Conservation (phyloP, 1,284 basidiomycete species). For the Cutaneotrichosporon daszewskae region DNA sequence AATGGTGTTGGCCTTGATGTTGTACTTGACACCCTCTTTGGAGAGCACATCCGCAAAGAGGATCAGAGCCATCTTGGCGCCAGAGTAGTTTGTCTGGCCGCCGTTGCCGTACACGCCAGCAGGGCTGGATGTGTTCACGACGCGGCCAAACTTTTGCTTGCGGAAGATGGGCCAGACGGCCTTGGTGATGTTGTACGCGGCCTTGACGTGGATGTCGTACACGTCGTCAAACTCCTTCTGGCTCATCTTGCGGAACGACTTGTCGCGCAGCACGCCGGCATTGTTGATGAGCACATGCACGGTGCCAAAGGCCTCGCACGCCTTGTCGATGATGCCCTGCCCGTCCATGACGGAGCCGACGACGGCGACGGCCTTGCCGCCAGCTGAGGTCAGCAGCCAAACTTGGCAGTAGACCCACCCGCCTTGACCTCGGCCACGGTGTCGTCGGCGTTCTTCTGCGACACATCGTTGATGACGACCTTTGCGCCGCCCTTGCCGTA, state of each 20-base stretch:
- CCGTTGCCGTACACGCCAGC: constrained; percentile 68
- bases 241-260: constrained; percentile 81
- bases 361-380: constrained; percentile 80
- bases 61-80: constrained; percentile 68
- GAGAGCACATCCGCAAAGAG: constrained; percentile 89
- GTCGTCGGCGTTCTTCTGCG: constrained; percentile 77
- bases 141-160: constrained; percentile 85
- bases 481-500: constrained; percentile 88
- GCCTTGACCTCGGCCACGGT: constrained; percentile 84
- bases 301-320: constrained; percentile 77
- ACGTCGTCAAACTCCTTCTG: constrained; percentile 82
- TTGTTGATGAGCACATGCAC: constrained; percentile 90
- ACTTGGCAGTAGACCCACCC: constrained; percentile 53
- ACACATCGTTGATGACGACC: constrained; percentile 94
- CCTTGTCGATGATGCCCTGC: constrained; percentile 71
- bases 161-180: constrained; percentile 96
- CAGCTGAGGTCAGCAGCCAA: constrained; percentile 52
- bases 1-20: constrained; percentile 80
- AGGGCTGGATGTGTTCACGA: constrained; percentile 80
- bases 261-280: constrained; percentile 85
- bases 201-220: constrained; percentile 88
- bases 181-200: constrained; percentile 89
- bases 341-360: constrained; percentile 87
- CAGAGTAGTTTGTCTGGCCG: constrained; percentile 80
- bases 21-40: constrained; percentile 85